phyloP scores from a whole-genome alignment of 2,329 filamentous ascomycete species.

The Xylaria sp. region DNA sequence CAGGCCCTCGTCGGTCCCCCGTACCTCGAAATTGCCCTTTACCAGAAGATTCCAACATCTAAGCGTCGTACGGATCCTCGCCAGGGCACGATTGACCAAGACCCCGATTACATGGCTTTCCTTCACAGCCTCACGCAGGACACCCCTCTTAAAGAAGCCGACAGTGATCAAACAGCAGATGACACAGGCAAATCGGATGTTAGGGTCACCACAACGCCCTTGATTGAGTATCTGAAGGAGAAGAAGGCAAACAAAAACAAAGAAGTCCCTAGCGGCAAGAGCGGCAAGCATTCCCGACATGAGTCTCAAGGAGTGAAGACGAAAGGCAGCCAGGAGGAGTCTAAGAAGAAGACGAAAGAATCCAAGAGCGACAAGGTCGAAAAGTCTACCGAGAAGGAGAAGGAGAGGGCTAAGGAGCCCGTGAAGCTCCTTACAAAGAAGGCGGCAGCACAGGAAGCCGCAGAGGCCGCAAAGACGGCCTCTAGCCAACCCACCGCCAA shows the following conservation, averaged over 20 bases:
- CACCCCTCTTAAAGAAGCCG: conserved; percentile 50
- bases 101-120: conserved; percentile 93
- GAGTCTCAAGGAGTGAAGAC: conserved; percentile 56
- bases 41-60: conserved; percentile 77
- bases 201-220: conserved; percentile 79
- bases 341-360: conserved; percentile 62
- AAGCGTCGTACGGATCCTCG: conserved; percentile 79
- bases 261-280: conserved; percentile 57
- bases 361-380: conserved; percentile 64
- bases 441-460: conserved; percentile 51
- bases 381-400: conserved; percentile 62
- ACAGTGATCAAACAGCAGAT: conserved; percentile 50
- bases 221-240: conserved; percentile 88
- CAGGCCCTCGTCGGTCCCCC: conserved; percentile 77
- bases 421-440: conserved; percentile 68
- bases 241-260: conserved; percentile 80
- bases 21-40: conserved; percentile 78
- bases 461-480: conserved; percentile 49
- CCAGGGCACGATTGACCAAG: conserved; percentile 94
- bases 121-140: conserved; percentile 81
- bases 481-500: conserved; percentile 41
- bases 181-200: conserved; percentile 52
- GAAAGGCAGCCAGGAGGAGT: conserved; percentile 50
- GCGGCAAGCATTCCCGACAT: conserved; percentile 58
- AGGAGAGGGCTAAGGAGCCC: conserved; percentile 58